These are phyloP conservation scores for Atkinsonella texensis DNA, from an alignment of 2,329 filamentous ascomycete species.

Conservation along the genomic window DNA sequence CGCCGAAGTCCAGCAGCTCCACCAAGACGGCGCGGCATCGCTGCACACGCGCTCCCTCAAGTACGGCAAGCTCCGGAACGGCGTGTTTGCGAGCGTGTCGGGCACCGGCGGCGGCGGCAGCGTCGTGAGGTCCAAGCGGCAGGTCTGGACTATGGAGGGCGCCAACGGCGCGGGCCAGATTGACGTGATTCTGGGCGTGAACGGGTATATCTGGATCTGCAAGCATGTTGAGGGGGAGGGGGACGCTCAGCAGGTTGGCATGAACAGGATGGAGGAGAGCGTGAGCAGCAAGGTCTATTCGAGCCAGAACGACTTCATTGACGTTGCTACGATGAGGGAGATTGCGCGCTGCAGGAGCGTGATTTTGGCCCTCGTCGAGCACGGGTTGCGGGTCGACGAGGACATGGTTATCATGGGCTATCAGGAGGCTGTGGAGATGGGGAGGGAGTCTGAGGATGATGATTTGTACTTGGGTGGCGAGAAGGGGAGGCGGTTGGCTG, in stretches of 20 bases:
- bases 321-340: conserved; percentile 66
- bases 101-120: conserved; percentile 78
- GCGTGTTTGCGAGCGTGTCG: conserved; percentile 71
- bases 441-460: conserved; percentile 46
- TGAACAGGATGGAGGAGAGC: conserved; percentile 80
- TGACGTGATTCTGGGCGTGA: conserved; percentile 84
- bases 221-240: conserved; percentile 61
- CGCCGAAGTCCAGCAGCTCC: conserved; percentile 85
- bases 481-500: conserved; percentile 37
- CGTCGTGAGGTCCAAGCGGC: conserved; percentile 70
- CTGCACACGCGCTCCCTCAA: conserved; percentile 84
- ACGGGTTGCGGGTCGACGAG: conserved; percentile 77
- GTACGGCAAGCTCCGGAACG: conserved; percentile 93
- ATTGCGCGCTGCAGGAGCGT: conserved; percentile 76
- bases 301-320: conserved; percentile 84
- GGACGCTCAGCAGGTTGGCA: conserved; percentile 33
- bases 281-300: conserved; percentile 82
- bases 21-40: conserved; percentile 72
- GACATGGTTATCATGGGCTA: conserved; percentile 78
- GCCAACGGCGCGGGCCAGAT: conserved; percentile 50
- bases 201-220: conserved; percentile 93
- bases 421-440: conserved; percentile 66
- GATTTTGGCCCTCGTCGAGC: conserved; percentile 71
- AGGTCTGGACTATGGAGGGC: conserved; percentile 71
- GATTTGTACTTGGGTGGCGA: conserved; percentile 50